These are phyloP conservation scores for Polygonum aviculare DNA, from an alignment of 148 eudicot genomes.

Conservation along the genomic window DNA sequence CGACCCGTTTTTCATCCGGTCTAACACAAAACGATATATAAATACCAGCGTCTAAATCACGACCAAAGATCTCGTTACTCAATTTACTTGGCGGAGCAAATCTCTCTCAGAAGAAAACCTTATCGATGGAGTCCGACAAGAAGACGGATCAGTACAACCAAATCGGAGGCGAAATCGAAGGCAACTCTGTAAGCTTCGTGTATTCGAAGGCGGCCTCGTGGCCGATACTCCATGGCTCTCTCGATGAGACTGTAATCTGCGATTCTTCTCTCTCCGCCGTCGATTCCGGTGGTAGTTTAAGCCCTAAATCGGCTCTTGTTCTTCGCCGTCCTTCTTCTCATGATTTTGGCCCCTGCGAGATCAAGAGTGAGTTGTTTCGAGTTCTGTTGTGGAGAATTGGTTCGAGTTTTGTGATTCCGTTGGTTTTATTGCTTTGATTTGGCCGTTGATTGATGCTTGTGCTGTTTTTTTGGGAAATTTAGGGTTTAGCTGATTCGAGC, in stretches of 20 bases:
- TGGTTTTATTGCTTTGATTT: not conserved
- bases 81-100: not conserved
- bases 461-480: not conserved
- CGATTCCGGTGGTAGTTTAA: not conserved
- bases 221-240: conserved; percentile 41
- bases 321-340: conserved; percentile 32
- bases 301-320: conserved; percentile 30
- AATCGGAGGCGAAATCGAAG: conserved; percentile 23
- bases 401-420: not conserved
- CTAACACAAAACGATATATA: not conserved
- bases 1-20: conserved; percentile 1
- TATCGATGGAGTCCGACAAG: not conserved
- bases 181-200: conserved; percentile 13
- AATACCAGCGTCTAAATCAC: not conserved
- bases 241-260: conserved; percentile 30
- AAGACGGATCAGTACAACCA: conserved; percentile 1
- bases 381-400: not conserved
- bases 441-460: not conserved
- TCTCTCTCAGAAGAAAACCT: not conserved
- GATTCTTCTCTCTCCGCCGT: conserved; percentile 43
- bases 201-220: conserved; percentile 30
- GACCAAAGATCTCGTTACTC: not conserved
- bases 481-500: not conserved
- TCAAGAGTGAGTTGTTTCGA: conserved; percentile 35
- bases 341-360: conserved; percentile 59